Conservation (phyloP, 441 rosid species). For the Erysimum cheiri region DNA sequence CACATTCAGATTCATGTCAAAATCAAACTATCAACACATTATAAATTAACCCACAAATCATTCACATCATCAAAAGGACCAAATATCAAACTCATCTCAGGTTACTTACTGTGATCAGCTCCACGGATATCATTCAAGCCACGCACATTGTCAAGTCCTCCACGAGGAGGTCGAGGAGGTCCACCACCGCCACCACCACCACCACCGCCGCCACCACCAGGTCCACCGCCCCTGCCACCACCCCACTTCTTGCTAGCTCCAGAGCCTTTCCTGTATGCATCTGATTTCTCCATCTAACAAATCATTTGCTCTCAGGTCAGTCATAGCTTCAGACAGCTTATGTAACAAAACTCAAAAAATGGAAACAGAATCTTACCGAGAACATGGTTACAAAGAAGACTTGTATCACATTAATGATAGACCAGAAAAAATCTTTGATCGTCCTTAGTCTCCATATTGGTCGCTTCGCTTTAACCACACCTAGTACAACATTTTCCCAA, state of each 20-base stretch:
- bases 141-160: slow-evolving; percentile 73
- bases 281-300: slow-evolving; percentile 83
- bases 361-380: slow-evolving; percentile 56
- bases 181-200: slow-evolving; percentile 50
- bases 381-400: slow-evolving; percentile 85
- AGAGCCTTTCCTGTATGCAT: slow-evolving; percentile 69
- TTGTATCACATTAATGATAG: slow-evolving; percentile 66
- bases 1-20: slow-evolving; percentile 8
- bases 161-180: slow-evolving; percentile 67
- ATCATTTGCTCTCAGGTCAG: neutral
- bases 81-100: neutral
- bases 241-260: slow-evolving; percentile 87
- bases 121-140: slow-evolving; percentile 58
- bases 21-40: slow-evolving; percentile 17
- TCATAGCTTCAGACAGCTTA: slow-evolving; percentile 1
- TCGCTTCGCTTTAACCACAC: slow-evolving; percentile 53
- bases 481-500: slow-evolving; percentile 42
- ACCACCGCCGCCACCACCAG: slow-evolving; percentile 78
- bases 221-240: slow-evolving; percentile 85
- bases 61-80: neutral
- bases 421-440: slow-evolving; percentile 80
- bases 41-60: neutral
- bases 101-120: slow-evolving; percentile 78
- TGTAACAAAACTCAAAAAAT: neutral
- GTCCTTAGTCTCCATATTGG: slow-evolving; percentile 85